Conservation (phyloP, 2,329 filamentous ascomycete species). For the Exophiala alcalophila region DNA sequence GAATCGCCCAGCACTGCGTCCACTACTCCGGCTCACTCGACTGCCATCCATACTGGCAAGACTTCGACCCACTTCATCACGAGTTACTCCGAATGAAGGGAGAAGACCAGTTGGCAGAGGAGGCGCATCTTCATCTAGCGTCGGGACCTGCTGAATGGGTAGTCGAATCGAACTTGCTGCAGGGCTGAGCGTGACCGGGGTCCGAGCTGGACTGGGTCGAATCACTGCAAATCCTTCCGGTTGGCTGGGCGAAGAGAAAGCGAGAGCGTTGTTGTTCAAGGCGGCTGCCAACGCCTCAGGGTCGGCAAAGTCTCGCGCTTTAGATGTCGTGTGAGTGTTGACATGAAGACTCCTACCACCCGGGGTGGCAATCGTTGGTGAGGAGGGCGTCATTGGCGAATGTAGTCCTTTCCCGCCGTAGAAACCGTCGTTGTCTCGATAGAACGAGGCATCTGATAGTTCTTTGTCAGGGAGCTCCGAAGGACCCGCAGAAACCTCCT, state of each 20-base stretch:
- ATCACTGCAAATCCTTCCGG: slow-evolving; percentile 37
- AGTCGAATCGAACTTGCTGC: slow-evolving; percentile 32
- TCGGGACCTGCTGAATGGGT: slow-evolving; percentile 28
- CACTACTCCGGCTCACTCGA: slow-evolving; percentile 32
- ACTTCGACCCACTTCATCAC: slow-evolving; percentile 44
- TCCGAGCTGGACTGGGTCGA: slow-evolving; percentile 44
- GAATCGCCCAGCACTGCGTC: slow-evolving; percentile 40
- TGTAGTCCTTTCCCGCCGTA: slow-evolving; percentile 26
- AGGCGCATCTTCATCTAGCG: slow-evolving; percentile 27
- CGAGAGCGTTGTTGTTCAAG: slow-evolving; percentile 19
- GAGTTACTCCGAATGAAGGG: slow-evolving; percentile 32
- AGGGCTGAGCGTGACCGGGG: slow-evolving; percentile 39
- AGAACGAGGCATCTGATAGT: slow-evolving; percentile 33
- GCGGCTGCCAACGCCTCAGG: background rate
- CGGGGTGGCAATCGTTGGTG: slow-evolving; percentile 20
- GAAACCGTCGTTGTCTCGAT: slow-evolving; percentile 33
- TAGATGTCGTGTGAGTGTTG: slow-evolving; percentile 7
- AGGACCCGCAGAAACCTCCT: slow-evolving; percentile 25
- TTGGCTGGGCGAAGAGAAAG: slow-evolving; percentile 29
- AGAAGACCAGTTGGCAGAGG: slow-evolving; percentile 32
- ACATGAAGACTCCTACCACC: slow-evolving; percentile 8
- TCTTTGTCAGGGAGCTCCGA: slow-evolving; percentile 23
- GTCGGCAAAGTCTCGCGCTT: slow-evolving; percentile 22
- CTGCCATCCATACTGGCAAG: slow-evolving; percentile 45
- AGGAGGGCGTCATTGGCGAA: slow-evolving; percentile 22